phyloP scores from a whole-genome alignment of 768 basidiomycete genomes.

The Leucosporidium scottii region DNA sequence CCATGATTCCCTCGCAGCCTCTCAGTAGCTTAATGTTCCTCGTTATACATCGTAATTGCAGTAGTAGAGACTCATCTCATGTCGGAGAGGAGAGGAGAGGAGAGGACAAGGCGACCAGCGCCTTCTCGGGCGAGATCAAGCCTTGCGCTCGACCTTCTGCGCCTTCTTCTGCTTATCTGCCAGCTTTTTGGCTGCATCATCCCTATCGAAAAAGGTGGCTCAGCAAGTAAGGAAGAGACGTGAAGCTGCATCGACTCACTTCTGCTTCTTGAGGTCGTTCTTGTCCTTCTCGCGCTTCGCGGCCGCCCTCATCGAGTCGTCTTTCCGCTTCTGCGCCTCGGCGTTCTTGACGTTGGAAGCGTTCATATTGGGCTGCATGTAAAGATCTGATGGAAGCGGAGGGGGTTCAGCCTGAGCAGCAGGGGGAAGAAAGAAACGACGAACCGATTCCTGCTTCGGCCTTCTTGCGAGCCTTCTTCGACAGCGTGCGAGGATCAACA shows the following conservation, averaged over 20 bases:
- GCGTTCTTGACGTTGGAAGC: constrained; percentile 14
- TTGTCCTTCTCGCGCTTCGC: constrained; percentile 28
- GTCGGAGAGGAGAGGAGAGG: too few relatives aligned
- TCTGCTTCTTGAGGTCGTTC: constrained; percentile 27
- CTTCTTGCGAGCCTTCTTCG: constrained; percentile 32
- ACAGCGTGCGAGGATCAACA: constrained; percentile 9
- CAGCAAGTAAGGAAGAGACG: background rate
- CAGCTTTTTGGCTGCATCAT: constrained; percentile 28
- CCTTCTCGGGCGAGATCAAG: background rate
- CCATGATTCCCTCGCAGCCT: too few relatives aligned
- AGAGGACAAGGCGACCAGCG: too few relatives aligned
- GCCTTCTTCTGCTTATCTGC: constrained; percentile 31
- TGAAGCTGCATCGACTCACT: constrained; percentile 6
- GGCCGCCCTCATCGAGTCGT: constrained; percentile 8
- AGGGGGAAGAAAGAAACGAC: background rate
- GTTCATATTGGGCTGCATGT: constrained; percentile 28
- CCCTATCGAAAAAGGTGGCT: background rate
- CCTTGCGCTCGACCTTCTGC: constrained; percentile 22
- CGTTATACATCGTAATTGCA: too few relatives aligned
- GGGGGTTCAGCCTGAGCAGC: too few relatives aligned
- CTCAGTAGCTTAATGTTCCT: too few relatives aligned
- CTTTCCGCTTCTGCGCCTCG: constrained; percentile 5
- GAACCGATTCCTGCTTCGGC: constrained; percentile 29
- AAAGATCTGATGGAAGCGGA: constrained; percentile 4
- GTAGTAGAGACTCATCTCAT: too few relatives aligned